Conservation (phyloP, 768 basidiomycete species). For the Psilocybe cyanescens region DNA sequence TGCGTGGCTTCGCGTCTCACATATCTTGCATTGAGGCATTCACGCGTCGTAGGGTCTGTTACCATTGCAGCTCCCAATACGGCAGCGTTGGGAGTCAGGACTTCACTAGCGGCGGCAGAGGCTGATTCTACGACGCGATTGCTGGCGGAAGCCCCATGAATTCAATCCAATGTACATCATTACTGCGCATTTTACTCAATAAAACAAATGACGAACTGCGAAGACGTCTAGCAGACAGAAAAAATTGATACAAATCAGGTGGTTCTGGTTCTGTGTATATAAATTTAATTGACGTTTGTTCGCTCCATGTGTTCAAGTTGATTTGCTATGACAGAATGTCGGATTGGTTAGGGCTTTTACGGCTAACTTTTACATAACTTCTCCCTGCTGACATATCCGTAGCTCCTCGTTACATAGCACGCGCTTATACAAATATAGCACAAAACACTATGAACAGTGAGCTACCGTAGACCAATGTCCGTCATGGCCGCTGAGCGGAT, state of each 20-base stretch:
- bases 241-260: no score
- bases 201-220: no score
- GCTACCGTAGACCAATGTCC: no score
- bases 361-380: no score
- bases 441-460: background rate
- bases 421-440: background rate
- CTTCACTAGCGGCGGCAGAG: background rate
- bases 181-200: background rate
- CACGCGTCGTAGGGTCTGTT: background rate
- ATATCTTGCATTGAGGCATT: background rate
- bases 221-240: no score
- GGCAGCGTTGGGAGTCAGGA: background rate
- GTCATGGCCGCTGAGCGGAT: no score
- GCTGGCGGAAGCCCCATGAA: background rate
- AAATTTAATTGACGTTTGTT: no score
- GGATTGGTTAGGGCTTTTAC: no score
- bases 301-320: no score
- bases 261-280: no score
- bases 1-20: background rate
- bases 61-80: background rate
- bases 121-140: background rate
- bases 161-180: background rate
- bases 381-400: no score
- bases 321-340: no score
- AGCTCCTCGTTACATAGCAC: background rate